Base-by-base conservation (phyloP, 495 filamentous ascomycete species). In the Aeminium ludgeri region DNA sequence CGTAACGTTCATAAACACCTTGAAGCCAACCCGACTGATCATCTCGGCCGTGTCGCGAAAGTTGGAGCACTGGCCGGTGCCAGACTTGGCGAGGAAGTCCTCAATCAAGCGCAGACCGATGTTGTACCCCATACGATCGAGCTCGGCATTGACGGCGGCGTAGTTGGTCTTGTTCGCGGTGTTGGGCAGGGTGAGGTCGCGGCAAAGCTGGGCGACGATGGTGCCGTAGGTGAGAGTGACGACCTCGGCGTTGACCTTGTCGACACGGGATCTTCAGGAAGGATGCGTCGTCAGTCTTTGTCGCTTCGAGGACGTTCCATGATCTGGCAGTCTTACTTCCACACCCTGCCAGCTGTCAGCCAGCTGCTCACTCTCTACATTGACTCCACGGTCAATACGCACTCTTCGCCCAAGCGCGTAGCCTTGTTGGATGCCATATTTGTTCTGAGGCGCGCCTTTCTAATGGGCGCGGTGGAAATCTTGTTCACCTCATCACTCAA, bases 81-180 rank as follows among this genome's bases (percentile, higher is more conserved):
- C 84, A 10, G 84, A 84, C 60, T 94, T 95, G 47, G 89, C 89
- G 30, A 97, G 75, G 58, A 93, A 97, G 59, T 97, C 89, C 52
- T 97, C 89, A 57, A 97, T 94, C 50, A 97, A 65, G 19, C 89
- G 81, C 59, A 96, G 70, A 6, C 89, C 89, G 44, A 97, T 96
- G 51, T 94, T 95, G 67, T 96, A 93, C 29, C 89, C 89, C 89
- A 97, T 97, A 63, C 85, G 91, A 55, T 97, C 89, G 34, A 97
- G 67, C 57, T 97, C 89, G 62, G 84, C 83, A 64, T 97, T 97
- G 57, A 85, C 87, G 57, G 96, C 82, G 37, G 73, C 68, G 53
- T 97, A 97, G 60, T 95, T 80, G 45, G 74, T 76, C 30, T 96
- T 95, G 58, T 80, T 85, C 57, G 94, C 80, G 37, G 74, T 69